Evolutionary conservation across 2,329 filamentous ascomycete species (phyloP), one percentile per base, ranked within the genome.

Genomic region (Diaporthe velutina): DNA sequence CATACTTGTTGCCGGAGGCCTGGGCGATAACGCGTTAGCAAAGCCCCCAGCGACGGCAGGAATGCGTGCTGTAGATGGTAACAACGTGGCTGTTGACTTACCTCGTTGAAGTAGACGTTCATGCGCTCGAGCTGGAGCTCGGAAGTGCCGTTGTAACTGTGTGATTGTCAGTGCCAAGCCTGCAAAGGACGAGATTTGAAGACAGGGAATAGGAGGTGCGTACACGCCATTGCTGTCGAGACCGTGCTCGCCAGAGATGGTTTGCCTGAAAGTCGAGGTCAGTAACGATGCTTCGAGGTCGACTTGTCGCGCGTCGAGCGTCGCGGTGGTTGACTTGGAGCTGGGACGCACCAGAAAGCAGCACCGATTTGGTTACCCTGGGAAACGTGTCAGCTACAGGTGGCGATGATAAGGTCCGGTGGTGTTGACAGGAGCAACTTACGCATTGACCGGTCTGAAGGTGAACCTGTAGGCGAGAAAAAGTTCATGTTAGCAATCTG

Each of bases 321-420:
- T 72, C 58, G 73, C 22, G 22, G 45, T 30, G 40, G 57, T 60
- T n/a, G 54, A 19, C 48, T 50, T 54, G 38, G 54, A 76, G 55
- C 48, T 54, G 42, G 52, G 75, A 89, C 92, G 81, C 88, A 95
- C 93, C 97, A 99, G 92, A 99, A 99, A 89, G 97, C 97, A 91
- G 97, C 97, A 96, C 97, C 97, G 82, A 98, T 98, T 95, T 99
- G 97, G 94, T 99, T 99, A 92, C 97, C 97, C 96, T 98, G 83
- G 81, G 45, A 71, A 60, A 75, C 67, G 67, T 76, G 74, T 76
- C 72, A 76, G 74, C 58, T 60, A 54, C 38, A 48, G 58, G 45
- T 35, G 45, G 33, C 52, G 30, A 68, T 50, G 30, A 68, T 42
- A 68, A 38, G 40, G 68, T 19, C 22, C 13, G 28, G 50, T 22